Base-by-base conservation (phyloP, 352 stramenopile species). In the Discostella stelligera region DNA sequence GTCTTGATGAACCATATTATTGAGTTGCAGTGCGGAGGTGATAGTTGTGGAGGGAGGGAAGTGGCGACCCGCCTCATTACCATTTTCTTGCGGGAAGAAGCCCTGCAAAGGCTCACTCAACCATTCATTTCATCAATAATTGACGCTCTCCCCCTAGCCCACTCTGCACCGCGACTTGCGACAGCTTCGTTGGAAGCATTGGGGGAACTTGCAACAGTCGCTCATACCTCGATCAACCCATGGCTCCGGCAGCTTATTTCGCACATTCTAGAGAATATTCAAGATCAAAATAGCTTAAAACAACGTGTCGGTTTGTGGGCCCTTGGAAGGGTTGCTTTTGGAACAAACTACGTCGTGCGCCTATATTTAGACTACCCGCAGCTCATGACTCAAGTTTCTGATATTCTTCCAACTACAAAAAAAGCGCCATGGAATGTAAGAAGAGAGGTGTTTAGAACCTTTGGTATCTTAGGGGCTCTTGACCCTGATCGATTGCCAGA, bases 201-300 rank as follows among this genome's bases (percentile, higher is more conserved):
- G 9, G 97, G 96, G 0, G 95, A 98, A 77, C 82, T 98, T 20
- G 94, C 95, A 23, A 78, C 95, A 9, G 96, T 98, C 16, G 93
- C 95, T 20, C 91, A 96, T 58, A 90, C 86, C 10, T 91, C 96
- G 44, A 94, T 98, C 25, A 87, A 91, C n/a, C 94, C 94, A 18
- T 98, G 97, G 89, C 90, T 98, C 48, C 91, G 95, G 6, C 94
- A 97, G 37, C 82, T 99, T 2, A 96, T 99, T 77, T 95, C 97
- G 41, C 89, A 98, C 59, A 98, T 99, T 66, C 92, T 99, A 50
- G 88, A 97, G 66, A 98, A 95, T 49, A 89, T 99, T 48, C 94
- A 98, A 79, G 97, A 99, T 64, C 95, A 98, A 62, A 97, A 95
- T 58, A 98, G 94, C 39, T 95, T 96, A 66, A 98, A 98, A 74